A percentile compares a stretch with the other conserved stretches of the same genome.
These are phyloP conservation scores for Pichia pseudocactophila DNA, from an alignment of 805 yeast species.

Conservation along the genomic window DNA sequence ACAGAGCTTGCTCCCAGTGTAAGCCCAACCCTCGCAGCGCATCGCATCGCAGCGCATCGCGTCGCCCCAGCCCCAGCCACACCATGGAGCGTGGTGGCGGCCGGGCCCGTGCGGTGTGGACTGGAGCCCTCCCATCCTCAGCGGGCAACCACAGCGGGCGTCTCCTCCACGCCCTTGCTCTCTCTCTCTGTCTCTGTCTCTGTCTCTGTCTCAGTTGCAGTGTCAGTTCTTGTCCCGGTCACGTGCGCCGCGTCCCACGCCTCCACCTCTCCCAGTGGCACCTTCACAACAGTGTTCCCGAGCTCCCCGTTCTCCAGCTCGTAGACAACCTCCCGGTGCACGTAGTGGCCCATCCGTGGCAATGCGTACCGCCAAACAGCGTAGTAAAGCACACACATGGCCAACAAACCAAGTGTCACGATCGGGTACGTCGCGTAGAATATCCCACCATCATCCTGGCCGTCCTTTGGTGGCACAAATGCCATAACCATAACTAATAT, in stretches of 20 bases:
- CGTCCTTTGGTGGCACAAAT: constrained; percentile 35
- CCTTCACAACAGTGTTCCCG: constrained; percentile 33
- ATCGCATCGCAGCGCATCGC: no score
- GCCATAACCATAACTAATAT: constrained; percentile 34
- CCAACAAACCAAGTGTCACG: constrained; percentile 29
- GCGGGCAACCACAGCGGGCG: no score
- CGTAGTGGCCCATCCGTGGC: constrained; percentile 28
- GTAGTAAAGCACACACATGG: constrained; percentile 29
- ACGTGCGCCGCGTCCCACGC: constrained; percentile 26
- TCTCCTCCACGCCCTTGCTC: no score
- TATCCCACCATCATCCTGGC: constrained; percentile 34
- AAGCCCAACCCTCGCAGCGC: no score
- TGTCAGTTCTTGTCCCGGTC: no score
- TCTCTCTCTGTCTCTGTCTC: no score
- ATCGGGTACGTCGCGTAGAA: constrained; percentile 36
- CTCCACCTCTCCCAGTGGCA: constrained; percentile 24
- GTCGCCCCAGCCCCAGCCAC: no score
- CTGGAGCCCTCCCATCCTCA: no score
- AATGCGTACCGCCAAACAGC: constrained; percentile 29
- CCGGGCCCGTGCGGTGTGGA: no score
- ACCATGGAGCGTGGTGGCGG: no score
- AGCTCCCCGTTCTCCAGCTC: constrained; percentile 30
- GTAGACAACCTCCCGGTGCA: constrained; percentile 26
- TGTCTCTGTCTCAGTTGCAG: no score
- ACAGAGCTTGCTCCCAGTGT: no score